phyloP scores from a whole-genome alignment of 371 early-diverging fungal species.

The Mucor sp. region DNA sequence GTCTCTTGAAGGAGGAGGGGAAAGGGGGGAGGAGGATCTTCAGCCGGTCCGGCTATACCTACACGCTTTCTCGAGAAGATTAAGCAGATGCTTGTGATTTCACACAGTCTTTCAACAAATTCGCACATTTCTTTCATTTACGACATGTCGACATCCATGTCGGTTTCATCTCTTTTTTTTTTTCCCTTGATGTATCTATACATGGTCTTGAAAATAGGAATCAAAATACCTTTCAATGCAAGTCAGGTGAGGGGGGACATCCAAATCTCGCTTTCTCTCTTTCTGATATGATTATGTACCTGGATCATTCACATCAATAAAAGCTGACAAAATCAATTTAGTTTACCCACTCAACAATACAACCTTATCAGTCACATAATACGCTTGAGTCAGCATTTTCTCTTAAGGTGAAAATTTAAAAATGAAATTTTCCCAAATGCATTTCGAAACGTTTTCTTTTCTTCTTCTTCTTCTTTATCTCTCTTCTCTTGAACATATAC shows the following conservation, averaged over 20 bases:
- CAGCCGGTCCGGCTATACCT: neutral
- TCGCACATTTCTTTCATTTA: neutral
- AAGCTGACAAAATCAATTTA: conserved; percentile 6
- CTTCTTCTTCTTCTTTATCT: conserved; percentile 16
- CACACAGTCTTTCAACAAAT: neutral
- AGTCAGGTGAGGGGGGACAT: neutral
- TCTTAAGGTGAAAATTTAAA: conserved; percentile 2
- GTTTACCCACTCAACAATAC: neutral
- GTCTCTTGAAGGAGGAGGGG: too few relatives aligned
- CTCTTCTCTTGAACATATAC: conserved; percentile 6
- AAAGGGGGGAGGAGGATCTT: neutral
- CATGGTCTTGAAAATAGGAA: neutral
- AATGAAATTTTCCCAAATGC: neutral
- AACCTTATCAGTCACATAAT: neutral
- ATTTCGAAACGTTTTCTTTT: conserved; percentile 4
- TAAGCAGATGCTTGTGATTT: neutral
- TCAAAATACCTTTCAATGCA: neutral
- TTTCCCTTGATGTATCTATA: neutral
- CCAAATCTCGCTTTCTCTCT: too few relatives aligned
- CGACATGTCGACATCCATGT: neutral
- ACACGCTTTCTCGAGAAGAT: neutral
- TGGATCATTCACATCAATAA: neutral
- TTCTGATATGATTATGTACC: neutral
- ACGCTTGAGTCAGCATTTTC: conserved; percentile 23
- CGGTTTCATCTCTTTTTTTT: neutral